Evolutionary conservation across 495 filamentous ascomycete genomes (phyloP), one percentile per base, ranked within the genome.

Genomic region (Aspergillus hancockii): DNA sequence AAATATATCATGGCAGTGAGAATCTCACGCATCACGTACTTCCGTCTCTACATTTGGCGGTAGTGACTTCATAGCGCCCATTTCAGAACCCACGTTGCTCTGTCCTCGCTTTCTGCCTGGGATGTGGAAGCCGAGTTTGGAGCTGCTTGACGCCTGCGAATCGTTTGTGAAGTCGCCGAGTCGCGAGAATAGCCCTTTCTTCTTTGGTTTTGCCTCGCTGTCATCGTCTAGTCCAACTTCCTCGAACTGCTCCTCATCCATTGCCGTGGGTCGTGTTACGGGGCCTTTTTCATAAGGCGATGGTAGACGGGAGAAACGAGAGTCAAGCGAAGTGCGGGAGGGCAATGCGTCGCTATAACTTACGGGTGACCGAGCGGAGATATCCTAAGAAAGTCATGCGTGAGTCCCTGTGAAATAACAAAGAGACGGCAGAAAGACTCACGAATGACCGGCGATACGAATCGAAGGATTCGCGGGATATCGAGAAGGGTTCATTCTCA

Each of bases 401-500:
- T 64, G 16, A 67, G 64, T 56, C 46, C 36, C 31, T 45, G 25
- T 43, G 31, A 22, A 12, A 32, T 57, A 38, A 21, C 0, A 19
- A 8, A 25, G 31, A 18, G n/a, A n/a, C 30, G 36, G 49, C 18
- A 3, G 23, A 36, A 57, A 22, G 31, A 79, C 89, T 55, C 82
- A 96, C 93, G 78, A 98, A 98, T 58, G 94, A 97, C 60, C 94
- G 87, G 52, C 94, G 84, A 71, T 98, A 98, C 28, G 93, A 97
- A 71, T 98, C 94, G 72, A 98, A 98, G 9, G 92, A 97, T 75
- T 98, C 94, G 63, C 94, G 87, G 31, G 94, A 97, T 74, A 98
- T 98, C 53, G 89, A 91, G 74, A 98, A 98, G 22, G 90, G 93
- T 66, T 98, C 94, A 67, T 92, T 90, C 58, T 93, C 89, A 65